These are phyloP conservation scores for Starmerella kuoi DNA, from an alignment of 805 yeast genomes.

Conservation along the genomic window DNA sequence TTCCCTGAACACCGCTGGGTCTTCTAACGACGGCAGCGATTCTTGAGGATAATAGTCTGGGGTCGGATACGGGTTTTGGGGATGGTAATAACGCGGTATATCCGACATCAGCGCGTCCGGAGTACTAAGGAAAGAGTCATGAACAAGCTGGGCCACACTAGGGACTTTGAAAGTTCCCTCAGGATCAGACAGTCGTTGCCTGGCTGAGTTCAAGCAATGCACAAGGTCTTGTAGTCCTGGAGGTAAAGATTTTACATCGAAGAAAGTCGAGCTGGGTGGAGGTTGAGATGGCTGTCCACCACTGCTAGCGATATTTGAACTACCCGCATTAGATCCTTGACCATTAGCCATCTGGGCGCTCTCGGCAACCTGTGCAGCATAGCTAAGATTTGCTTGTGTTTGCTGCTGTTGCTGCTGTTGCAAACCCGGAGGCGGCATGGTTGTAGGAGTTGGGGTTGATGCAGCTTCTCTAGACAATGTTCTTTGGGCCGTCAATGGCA, in stretches of 20 bases:
- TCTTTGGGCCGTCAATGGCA: conserved; percentile 8
- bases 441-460: conserved; percentile 23
- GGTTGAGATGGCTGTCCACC: neutral
- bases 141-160: conserved; percentile 46
- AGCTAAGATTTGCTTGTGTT: neutral
- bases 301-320: neutral
- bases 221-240: conserved; percentile 34
- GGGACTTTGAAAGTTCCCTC: conserved; percentile 28
- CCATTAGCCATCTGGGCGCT: neutral
- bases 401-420: conserved; percentile 1
- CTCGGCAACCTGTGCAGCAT: neutral
- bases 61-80: conserved; percentile 77
- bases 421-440: neutral
- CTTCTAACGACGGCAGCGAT: conserved; percentile 42
- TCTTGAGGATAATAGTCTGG: conserved; percentile 83
- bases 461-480: neutral
- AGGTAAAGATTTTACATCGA: conserved; percentile 24
- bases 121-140: conserved; percentile 70
- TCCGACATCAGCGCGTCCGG: conserved; percentile 92
- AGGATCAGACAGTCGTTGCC: conserved; percentile 39
- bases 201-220: conserved; percentile 32
- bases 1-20: conserved; percentile 48
- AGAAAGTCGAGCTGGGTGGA: neutral
- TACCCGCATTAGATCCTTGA: neutral
- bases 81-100: conserved; percentile 61